A percentile compares a stretch with the other conserved stretches of the same genome.
These are phyloP conservation scores for Eucalyptus urophylla DNA, from an alignment of 345 rosid species.

Conservation along the genomic window DNA sequence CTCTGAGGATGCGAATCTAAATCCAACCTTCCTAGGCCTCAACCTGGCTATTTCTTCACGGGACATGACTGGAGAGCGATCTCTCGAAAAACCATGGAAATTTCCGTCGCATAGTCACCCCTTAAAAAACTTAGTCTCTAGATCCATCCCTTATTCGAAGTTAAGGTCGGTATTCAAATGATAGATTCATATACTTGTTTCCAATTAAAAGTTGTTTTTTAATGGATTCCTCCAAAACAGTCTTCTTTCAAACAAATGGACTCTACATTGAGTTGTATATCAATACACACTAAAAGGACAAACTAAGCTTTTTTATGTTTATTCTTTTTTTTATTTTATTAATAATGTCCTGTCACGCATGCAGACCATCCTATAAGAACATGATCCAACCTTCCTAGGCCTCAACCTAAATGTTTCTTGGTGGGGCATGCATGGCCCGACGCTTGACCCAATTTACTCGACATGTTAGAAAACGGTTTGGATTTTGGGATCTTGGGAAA, in stretches of 20 bases:
- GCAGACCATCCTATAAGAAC: not conserved
- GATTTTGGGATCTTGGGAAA: not conserved
- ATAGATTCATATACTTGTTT: too few relatives aligned
- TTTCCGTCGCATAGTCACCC: too few relatives aligned
- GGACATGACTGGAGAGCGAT: fast-evolving
- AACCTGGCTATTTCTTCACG: fast-evolving
- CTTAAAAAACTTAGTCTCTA: too few relatives aligned
- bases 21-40: not conserved
- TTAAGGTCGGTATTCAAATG: too few relatives aligned
- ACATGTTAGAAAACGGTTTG: not conserved
- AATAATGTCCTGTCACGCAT: not conserved
- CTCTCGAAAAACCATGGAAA: too few relatives aligned
- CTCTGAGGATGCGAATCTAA: fast-evolving
- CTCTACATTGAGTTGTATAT: not conserved
- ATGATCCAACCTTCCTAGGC: not conserved
- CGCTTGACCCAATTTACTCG: not conserved
- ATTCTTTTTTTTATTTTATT: too few relatives aligned
- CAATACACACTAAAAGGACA: not conserved
- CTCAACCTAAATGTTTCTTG: not conserved
- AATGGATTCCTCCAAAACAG: not conserved
- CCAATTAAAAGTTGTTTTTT: too few relatives aligned
- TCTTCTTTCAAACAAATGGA: not conserved
- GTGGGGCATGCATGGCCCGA: not conserved
- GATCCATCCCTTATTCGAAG: too few relatives aligned
- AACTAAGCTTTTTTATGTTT: not conserved